Evolutionary conservation across 2,329 filamentous ascomycete genomes (phyloP).

Genomic region (Aspergillus sp.): DNA sequence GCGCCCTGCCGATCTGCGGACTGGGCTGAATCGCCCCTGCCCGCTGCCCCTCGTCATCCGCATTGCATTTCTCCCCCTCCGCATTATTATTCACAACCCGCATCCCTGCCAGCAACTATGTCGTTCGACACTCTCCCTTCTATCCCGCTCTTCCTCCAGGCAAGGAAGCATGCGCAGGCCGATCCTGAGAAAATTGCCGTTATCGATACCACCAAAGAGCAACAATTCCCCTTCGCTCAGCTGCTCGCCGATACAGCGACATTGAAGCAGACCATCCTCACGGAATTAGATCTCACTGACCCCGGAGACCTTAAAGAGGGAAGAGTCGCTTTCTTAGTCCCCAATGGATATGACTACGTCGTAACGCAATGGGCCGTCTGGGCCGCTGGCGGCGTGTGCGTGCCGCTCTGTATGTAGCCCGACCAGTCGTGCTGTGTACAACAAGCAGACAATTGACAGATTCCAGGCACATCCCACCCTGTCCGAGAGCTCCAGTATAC

Average conservation of each 20-base stretch:
- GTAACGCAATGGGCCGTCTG: constrained; percentile 46
- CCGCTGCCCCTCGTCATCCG: background rate
- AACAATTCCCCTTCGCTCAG: constrained; percentile 43
- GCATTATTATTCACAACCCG: background rate
- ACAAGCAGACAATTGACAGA: background rate
- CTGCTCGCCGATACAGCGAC: constrained; percentile 40
- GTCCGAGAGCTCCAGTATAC: constrained; percentile 44
- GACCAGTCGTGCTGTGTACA: background rate
- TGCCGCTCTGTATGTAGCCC: constrained; percentile 41
- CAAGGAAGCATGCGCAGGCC: constrained; percentile 34
- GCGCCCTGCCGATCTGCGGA: background rate
- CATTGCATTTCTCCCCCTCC: background rate
- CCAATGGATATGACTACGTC: constrained; percentile 45
- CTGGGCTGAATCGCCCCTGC: background rate
- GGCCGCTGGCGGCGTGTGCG: constrained; percentile 45
- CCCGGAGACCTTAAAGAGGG: constrained; percentile 36
- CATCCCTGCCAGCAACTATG: background rate
- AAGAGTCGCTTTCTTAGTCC: constrained; percentile 40
- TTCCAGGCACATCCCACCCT: constrained; percentile 40
- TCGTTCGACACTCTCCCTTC: constrained; percentile 33
- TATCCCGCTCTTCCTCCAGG: constrained; percentile 41
- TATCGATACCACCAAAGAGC: constrained; percentile 38
- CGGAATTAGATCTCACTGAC: constrained; percentile 25
- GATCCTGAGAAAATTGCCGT: constrained; percentile 39
- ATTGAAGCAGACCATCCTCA: constrained; percentile 38